phyloP scores from a whole-genome alignment of 768 basidiomycete species.

The Lactarius indigo region DNA sequence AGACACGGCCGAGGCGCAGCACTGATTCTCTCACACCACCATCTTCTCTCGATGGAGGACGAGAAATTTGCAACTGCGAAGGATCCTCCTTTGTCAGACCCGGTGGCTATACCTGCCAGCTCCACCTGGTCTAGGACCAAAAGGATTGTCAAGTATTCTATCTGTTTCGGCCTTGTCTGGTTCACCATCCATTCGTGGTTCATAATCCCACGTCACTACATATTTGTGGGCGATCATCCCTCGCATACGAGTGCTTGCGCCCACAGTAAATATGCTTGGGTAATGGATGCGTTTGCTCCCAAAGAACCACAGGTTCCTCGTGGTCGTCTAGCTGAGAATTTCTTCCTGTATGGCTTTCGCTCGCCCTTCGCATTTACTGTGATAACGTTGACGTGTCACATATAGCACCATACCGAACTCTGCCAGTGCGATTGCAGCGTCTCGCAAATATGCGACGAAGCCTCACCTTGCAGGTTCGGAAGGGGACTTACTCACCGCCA shows the following conservation, averaged over 20 bases:
- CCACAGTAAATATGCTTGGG: constrained; percentile 11
- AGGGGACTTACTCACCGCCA: constrained; percentile 57
- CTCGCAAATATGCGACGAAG: constrained; percentile 47
- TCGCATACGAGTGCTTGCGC: neutral
- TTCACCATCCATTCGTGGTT: constrained; percentile 18
- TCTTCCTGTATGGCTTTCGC: constrained; percentile 40
- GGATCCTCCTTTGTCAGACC: neutral
- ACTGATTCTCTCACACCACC: neutral
- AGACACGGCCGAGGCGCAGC: neutral
- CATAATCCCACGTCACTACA: neutral
- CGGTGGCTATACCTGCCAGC: neutral
- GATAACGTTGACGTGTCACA: neutral
- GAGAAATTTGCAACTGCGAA: neutral
- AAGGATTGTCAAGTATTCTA: constrained; percentile 6
- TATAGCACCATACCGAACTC: constrained; percentile 49
- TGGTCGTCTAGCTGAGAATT: constrained; percentile 40
- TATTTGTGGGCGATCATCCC: neutral
- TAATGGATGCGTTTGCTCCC: constrained; percentile 25
- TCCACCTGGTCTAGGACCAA: neutral
- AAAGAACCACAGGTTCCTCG: constrained; percentile 27
- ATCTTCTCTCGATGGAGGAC: constrained; percentile 2
- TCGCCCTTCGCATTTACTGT: neutral
- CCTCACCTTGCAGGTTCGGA: constrained; percentile 62
- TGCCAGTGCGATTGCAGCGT: constrained; percentile 47
- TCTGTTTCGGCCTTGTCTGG: constrained; percentile 15